phyloP scores from a whole-genome alignment of 192 early-diverging fungal species.

The Coemansia sp. region DNA sequence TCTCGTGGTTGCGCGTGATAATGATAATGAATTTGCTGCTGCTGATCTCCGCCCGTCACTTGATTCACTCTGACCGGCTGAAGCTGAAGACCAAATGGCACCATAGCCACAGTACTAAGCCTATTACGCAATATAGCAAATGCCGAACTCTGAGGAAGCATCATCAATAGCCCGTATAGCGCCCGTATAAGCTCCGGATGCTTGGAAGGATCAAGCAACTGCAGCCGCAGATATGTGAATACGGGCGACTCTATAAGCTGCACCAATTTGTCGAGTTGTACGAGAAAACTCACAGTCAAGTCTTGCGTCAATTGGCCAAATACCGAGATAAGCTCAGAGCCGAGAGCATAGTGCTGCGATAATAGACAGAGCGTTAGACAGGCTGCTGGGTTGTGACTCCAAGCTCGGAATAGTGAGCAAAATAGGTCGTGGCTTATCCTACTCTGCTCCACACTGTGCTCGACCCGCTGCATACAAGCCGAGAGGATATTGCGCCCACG shows the following conservation, averaged over 20 bases:
- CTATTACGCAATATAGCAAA: constrained; percentile 95
- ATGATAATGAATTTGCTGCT: constrained; percentile 23
- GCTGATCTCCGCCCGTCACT: not conserved
- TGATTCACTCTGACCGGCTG: not conserved
- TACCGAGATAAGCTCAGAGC: constrained; percentile 73
- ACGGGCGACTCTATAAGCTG: constrained; percentile 97
- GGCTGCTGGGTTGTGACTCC: constrained; percentile 97
- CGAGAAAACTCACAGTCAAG: constrained; percentile 90
- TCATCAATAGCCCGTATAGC: constrained; percentile 95
- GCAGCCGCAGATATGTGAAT: constrained; percentile 93
- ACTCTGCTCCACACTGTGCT: constrained; percentile 31
- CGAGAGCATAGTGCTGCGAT: constrained; percentile 97
- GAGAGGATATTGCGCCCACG: constrained; percentile 16
- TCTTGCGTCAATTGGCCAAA: constrained; percentile 84
- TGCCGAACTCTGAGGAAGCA: constrained; percentile 94
- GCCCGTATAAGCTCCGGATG: constrained; percentile 92
- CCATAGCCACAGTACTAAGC: constrained; percentile 75
- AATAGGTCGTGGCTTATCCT: constrained; percentile 79
- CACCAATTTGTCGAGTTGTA: constrained; percentile 98
- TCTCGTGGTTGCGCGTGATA: constrained; percentile 6
- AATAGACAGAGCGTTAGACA: constrained; percentile 92
- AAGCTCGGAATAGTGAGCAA: constrained; percentile 83
- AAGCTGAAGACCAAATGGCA: not conserved
- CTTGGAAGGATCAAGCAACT: constrained; percentile 88
- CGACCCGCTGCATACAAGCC: constrained; percentile 20